Evolutionary conservation across 2,329 filamentous ascomycete species (phyloP), one percentile per base, ranked within the genome.

Genomic region (Fusarium bactridioides): DNA sequence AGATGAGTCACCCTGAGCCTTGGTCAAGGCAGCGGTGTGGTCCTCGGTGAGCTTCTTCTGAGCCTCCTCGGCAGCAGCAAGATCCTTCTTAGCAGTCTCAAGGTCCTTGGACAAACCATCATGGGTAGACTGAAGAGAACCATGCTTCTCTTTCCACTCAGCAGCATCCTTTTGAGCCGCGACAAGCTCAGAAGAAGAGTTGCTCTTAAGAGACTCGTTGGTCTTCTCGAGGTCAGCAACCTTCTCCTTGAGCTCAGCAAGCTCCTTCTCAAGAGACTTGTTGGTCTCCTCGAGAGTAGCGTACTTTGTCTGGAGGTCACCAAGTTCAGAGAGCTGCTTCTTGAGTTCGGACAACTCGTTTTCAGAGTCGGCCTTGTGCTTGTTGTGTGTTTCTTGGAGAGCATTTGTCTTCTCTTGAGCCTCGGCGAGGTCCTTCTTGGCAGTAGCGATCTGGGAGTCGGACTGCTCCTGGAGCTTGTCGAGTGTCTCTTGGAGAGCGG

Each of bases 241-340:
- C 61, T 82, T 79, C 47, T 76, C 71, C 73, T 81, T 79, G 44
- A 82, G 76, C 25, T 76, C 73, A 29, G 67, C 73, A 27, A 77
- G 54, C 48, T 77, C 67, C 64, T 74, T 73, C 67, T 74, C 71
- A 21, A 74, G 65, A 43, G 64, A 53, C 58, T 78, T 75, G 59
- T 77, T 70, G 10, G 74, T 71, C 69, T 78, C 71, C 58, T 82
- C 76, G 15, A 82, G 75, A 29, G 77, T 73, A 40, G 75, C 65
- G 40, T 78, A 76, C 71, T 81, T 82, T 61, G 79, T 78, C 61
- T 79, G 64, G 10, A 77, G 76, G 18, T 79, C 79, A 38, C 78
- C 77, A 38, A 81, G 64, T 38, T 81, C 70, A 18, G 78, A 71
- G 21, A 83, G 76, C 69, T 78, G 77, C 54, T 77, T 73, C 65